phyloP scores from a whole-genome alignment of 257 asterid genomes.

The Capsicum chinense region DNA sequence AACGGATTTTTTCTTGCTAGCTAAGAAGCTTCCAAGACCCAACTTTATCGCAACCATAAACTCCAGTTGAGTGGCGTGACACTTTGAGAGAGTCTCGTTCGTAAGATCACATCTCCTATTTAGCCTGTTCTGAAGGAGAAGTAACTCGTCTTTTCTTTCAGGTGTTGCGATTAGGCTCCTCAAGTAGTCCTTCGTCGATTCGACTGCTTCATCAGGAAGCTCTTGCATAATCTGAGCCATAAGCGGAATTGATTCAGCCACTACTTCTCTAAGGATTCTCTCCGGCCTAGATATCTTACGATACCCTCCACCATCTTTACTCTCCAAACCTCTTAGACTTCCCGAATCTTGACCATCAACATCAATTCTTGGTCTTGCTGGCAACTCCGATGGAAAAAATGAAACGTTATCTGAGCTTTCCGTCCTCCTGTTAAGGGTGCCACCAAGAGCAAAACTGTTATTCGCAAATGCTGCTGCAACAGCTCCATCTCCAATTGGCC shows the following conservation, averaged over 20 bases:
- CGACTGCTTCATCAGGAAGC: slow-evolving; percentile 74
- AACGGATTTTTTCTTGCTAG: slow-evolving; percentile 42
- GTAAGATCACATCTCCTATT: slow-evolving; percentile 83
- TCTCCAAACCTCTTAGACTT: slow-evolving; percentile 41
- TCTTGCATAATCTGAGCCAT: slow-evolving; percentile 82
- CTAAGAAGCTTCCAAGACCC: slow-evolving; percentile 67
- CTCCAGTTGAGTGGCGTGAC: slow-evolving; percentile 76
- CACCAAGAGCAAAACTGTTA: too few species aligned
- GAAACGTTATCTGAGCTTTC: slow-evolving; percentile 56
- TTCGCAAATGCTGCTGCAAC: too few species aligned
- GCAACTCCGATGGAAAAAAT: slow-evolving; percentile 88
- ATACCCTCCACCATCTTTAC: slow-evolving; percentile 37
- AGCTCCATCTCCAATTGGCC: slow-evolving; percentile 47
- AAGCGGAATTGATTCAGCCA: slow-evolving; percentile 69
- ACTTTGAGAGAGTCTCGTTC: slow-evolving; percentile 69
- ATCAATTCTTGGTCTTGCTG: slow-evolving; percentile 69
- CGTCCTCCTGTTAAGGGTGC: too few species aligned
- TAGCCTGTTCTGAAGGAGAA: slow-evolving; percentile 62
- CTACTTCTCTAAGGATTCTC: slow-evolving; percentile 78
- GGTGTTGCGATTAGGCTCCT: slow-evolving; percentile 22
- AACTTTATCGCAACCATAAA: slow-evolving; percentile 72
- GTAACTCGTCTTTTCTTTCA: slow-evolving; percentile 68
- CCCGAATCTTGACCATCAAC: too few species aligned
- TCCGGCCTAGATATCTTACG: slow-evolving; percentile 64
- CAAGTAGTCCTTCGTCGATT: slow-evolving; percentile 59